phyloP scores from a whole-genome alignment of 2,329 filamentous ascomycete species.

The Talaromyces islandicus region DNA sequence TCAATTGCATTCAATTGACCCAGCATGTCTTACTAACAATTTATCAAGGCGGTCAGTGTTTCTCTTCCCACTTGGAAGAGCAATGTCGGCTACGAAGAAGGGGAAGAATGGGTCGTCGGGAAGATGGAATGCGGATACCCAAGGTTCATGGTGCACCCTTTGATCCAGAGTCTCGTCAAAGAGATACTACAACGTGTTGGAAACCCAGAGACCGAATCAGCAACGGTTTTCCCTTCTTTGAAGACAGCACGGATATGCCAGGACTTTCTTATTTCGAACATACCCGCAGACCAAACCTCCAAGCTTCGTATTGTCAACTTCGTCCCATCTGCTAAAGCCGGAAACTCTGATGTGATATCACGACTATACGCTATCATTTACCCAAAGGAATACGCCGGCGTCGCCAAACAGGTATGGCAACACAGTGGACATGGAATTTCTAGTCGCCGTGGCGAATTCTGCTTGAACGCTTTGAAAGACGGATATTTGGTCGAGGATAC shows the following conservation, averaged over 20 bases:
- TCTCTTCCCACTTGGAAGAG: slow-evolving; percentile 89
- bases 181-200: slow-evolving; percentile 59
- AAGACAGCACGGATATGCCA: slow-evolving; percentile 66
- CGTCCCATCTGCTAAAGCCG: slow-evolving; percentile 56
- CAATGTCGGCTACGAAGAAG: slow-evolving; percentile 92
- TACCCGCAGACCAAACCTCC: slow-evolving; percentile 29
- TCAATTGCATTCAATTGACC: background rate
- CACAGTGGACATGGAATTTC: slow-evolving; percentile 91
- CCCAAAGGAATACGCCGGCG: slow-evolving; percentile 57
- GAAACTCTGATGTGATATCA: slow-evolving; percentile 41
- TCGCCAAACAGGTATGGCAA: slow-evolving; percentile 96
- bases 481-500: slow-evolving; percentile 54
- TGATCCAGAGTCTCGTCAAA: slow-evolving; percentile 66
- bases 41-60: slow-evolving; percentile 77
- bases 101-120: slow-evolving; percentile 74
- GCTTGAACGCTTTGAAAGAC: slow-evolving; percentile 66
- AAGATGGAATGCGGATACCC: slow-evolving; percentile 90
- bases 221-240: slow-evolving; percentile 76
- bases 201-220: slow-evolving; percentile 51
- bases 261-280: slow-evolving; percentile 57
- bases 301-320: slow-evolving; percentile 50
- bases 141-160: slow-evolving; percentile 86
- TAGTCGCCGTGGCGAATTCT: slow-evolving; percentile 87
- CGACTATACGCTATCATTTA: slow-evolving; percentile 67
- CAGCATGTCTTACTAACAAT: background rate